Percentiles rank a stretch among this genome's conserved stretches.
phyloP scores from a whole-genome alignment of 495 filamentous ascomycete genomes.

The Bryoglossum gracile region DNA sequence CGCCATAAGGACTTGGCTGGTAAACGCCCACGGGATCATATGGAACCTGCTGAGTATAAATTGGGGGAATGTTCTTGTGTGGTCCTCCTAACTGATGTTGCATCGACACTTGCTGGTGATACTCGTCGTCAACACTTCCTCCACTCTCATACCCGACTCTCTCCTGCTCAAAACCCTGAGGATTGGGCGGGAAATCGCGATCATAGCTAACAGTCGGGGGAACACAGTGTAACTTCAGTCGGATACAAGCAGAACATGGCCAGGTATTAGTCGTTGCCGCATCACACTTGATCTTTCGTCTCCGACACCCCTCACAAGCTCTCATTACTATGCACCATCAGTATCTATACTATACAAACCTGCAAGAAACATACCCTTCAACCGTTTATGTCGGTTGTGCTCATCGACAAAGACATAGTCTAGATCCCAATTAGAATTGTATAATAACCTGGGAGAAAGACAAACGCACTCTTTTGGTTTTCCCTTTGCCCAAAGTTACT shows the following conservation, averaged over 20 bases:
- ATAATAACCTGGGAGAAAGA: not conserved
- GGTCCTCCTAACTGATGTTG: constrained; percentile 33
- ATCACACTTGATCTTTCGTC: constrained; percentile 93
- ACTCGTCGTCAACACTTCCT: constrained; percentile 48
- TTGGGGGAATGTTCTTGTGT: constrained; percentile 22
- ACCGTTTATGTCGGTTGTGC: constrained; percentile 93
- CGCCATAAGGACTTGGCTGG: constrained; percentile 36
- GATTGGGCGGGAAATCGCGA: constrained; percentile 52
- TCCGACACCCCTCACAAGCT: constrained; percentile 92
- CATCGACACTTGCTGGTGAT: constrained; percentile 42
- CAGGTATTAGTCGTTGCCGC: constrained; percentile 96
- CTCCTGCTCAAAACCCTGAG: constrained; percentile 39
- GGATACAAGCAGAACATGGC: constrained; percentile 92
- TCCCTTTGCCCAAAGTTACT: constrained; percentile 50
- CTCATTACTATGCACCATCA: constrained; percentile 70
- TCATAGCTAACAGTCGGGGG: constrained; percentile 87
- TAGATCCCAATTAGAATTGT: constrained; percentile 30
- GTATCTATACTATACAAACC: constrained; percentile 15
- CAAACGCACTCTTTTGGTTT: constrained; percentile 56
- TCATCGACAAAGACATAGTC: constrained; percentile 99
- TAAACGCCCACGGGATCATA: constrained; percentile 32
- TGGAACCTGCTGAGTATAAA: constrained; percentile 24
- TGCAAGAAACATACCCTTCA: constrained; percentile 65
- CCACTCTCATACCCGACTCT: constrained; percentile 37
- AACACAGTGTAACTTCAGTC: constrained; percentile 87